Evolutionary conservation across 1,139 yeast genomes (phyloP).

Genomic region (Sugiyamaella grinbergsii): DNA sequence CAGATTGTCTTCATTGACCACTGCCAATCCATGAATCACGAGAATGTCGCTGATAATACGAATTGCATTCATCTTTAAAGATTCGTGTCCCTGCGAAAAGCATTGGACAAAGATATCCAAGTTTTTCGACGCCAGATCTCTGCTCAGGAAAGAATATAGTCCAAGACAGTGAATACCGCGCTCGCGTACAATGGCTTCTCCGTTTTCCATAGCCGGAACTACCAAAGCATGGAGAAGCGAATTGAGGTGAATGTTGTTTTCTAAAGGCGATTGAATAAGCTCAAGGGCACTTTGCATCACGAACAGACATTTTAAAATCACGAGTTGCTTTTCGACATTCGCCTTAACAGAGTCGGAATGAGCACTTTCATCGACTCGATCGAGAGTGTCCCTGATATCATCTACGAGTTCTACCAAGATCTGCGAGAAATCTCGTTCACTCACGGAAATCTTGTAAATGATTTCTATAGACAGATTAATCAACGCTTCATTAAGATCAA

Average conservation of each 20-base stretch:
- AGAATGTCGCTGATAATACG: conserved; percentile 76
- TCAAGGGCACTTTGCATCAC: conserved; percentile 74
- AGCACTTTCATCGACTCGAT: conserved; percentile 41
- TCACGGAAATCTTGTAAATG: conserved; percentile 68
- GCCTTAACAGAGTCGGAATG: not conserved
- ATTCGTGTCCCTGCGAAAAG: conserved; percentile 62
- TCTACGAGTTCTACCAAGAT: conserved; percentile 85
- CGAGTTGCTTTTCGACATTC: conserved; percentile 40
- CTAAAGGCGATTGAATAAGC: conserved; percentile 63
- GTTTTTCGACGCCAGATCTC: conserved; percentile 61
- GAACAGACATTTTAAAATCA: conserved; percentile 61
- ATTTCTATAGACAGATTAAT: conserved; percentile 64
- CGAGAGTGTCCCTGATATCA: conserved; percentile 62
- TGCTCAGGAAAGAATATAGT: conserved; percentile 71
- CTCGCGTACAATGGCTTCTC: conserved; percentile 60
- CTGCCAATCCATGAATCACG: conserved; percentile 70
- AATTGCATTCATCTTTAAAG: conserved; percentile 61
- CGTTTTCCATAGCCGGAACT: conserved; percentile 75
- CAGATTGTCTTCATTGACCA: conserved; percentile 65
- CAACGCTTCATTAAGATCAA: conserved; percentile 54
- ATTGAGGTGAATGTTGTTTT: conserved; percentile 66
- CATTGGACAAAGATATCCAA: conserved; percentile 60
- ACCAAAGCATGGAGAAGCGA: conserved; percentile 75
- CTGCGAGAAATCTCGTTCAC: conserved; percentile 79
- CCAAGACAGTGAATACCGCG: conserved; percentile 79